phyloP scores from a whole-genome alignment of 2,329 filamentous ascomycete genomes.

The Alternaria sp. region DNA sequence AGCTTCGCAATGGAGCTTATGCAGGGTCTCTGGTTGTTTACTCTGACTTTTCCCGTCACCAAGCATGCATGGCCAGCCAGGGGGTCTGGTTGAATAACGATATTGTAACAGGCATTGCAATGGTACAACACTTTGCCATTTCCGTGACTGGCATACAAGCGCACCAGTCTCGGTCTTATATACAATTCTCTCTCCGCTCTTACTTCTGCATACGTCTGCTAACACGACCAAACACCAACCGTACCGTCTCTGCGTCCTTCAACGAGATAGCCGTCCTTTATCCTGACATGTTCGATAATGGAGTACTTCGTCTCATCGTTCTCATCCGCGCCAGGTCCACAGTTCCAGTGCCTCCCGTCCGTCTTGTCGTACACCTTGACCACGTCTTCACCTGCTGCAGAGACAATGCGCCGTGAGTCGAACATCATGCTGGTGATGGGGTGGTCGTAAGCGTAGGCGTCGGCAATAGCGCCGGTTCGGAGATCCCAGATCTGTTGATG shows the following conservation, averaged over 20 bases:
- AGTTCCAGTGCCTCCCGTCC: conserved; percentile 95
- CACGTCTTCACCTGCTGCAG: conserved; percentile 88
- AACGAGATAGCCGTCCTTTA: conserved; percentile 92
- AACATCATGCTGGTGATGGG: conserved; percentile 98
- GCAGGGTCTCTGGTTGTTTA: background rate
- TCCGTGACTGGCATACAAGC: conserved; percentile 24
- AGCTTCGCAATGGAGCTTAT: background rate
- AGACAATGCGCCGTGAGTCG: conserved; percentile 85
- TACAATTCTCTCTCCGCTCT: conserved; percentile 16
- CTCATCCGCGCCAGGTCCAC: conserved; percentile 79
- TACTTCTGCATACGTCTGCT: conserved; percentile 3
- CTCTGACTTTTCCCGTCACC: background rate
- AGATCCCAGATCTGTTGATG: conserved; percentile 92
- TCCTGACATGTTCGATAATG: conserved; percentile 80
- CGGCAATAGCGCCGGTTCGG: conserved; percentile 91
- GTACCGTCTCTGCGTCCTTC: conserved; percentile 88
- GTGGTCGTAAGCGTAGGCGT: conserved; percentile 94
- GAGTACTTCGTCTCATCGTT: conserved; percentile 66
- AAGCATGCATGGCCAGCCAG: background rate
- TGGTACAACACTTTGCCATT: conserved; percentile 25
- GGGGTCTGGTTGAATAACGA: background rate
- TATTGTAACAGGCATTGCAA: background rate
- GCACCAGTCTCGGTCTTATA: conserved; percentile 19
- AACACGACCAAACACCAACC: conserved; percentile 80
- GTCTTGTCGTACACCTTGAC: conserved; percentile 99